Evolutionary conservation across 768 basidiomycete species (phyloP).

Genomic region (Termitomyces sp.): DNA sequence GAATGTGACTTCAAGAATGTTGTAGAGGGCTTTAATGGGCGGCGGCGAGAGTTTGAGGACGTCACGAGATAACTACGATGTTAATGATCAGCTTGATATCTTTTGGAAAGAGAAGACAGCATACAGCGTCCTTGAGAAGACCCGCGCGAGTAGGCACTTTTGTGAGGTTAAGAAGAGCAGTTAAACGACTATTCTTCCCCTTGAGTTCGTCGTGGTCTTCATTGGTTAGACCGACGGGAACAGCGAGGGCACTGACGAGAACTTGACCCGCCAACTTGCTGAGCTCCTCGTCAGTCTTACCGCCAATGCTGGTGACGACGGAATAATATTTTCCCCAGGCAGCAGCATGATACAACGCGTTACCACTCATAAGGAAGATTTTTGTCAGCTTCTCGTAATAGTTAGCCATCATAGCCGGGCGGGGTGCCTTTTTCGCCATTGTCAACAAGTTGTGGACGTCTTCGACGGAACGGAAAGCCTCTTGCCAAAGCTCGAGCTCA

Average conservation of each 20-base stretch:
- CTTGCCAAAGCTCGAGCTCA: slow-evolving; percentile 98
- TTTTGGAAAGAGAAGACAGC: slow-evolving; percentile 20
- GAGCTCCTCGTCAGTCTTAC: slow-evolving; percentile 73
- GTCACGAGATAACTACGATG: slow-evolving; percentile 65
- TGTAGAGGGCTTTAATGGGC: slow-evolving; percentile 73
- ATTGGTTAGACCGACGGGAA: slow-evolving; percentile 68
- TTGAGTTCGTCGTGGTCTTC: slow-evolving; percentile 42
- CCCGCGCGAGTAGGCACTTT: slow-evolving; percentile 85
- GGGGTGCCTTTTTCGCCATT: slow-evolving; percentile 88
- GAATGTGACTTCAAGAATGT: slow-evolving; percentile 87
- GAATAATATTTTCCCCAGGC: slow-evolving; percentile 88
- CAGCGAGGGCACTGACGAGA: slow-evolving; percentile 86
- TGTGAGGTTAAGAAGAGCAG: slow-evolving; percentile 77
- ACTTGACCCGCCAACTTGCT: slow-evolving; percentile 85
- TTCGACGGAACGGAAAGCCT: slow-evolving; percentile 97
- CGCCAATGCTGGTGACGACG: slow-evolving; percentile 65
- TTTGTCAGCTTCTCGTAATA: slow-evolving; percentile 98
- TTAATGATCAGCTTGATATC: slow-evolving; percentile 3
- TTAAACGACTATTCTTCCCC: slow-evolving; percentile 72
- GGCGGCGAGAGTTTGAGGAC: slow-evolving; percentile 75
- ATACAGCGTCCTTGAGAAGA: slow-evolving; percentile 81
- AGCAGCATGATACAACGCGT: slow-evolving; percentile 93
- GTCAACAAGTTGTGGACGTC: slow-evolving; percentile 95
- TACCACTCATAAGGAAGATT: slow-evolving; percentile 94
- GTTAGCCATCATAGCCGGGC: slow-evolving; percentile 96